phyloP scores from a whole-genome alignment of 345 rosid species.

The Microthlaspi erraticum region DNA sequence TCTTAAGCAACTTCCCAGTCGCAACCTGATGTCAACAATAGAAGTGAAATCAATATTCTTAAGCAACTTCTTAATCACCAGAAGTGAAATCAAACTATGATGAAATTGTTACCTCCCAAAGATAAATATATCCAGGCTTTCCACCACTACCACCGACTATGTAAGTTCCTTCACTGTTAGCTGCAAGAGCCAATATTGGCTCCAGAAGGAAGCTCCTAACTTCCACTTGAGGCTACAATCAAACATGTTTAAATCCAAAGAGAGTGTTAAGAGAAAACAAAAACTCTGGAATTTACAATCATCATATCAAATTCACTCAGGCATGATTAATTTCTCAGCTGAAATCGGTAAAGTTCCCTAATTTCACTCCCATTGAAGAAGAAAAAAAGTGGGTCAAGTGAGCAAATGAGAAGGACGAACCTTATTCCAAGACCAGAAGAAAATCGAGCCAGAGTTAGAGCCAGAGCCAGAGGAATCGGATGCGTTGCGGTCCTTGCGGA shows the following conservation, averaged over 20 bases:
- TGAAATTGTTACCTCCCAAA: conserved; percentile 72
- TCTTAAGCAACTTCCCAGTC: conserved; percentile 74
- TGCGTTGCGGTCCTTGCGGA: conserved; percentile 58
- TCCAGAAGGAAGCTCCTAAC: conserved; percentile 81
- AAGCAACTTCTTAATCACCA: conserved; percentile 64
- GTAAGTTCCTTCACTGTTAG: conserved; percentile 78
- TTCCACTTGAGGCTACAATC: conserved; percentile 73
- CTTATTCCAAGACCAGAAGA: conserved; percentile 83
- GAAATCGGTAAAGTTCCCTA: not conserved
- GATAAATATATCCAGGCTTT: conserved; percentile 64
- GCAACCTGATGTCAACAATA: conserved; percentile 55
- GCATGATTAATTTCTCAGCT: not conserved
- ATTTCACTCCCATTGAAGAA: not conserved
- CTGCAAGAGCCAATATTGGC: conserved; percentile 65
- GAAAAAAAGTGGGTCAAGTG: not conserved
- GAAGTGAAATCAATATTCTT: conserved; percentile 43
- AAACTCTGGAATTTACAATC: too few relatives aligned
- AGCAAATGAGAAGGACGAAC: conserved; percentile 37
- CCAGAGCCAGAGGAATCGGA: conserved; percentile 68
- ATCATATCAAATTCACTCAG: too few relatives aligned
- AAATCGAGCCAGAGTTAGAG: conserved; percentile 66
- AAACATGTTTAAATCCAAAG: not conserved
- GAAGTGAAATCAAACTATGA: not conserved
- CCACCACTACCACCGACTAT: conserved; percentile 91
- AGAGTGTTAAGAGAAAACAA: not conserved